These are phyloP conservation scores for Ulvella scutata DNA, from an alignment of 139 green algal genomes.

Conservation along the genomic window DNA sequence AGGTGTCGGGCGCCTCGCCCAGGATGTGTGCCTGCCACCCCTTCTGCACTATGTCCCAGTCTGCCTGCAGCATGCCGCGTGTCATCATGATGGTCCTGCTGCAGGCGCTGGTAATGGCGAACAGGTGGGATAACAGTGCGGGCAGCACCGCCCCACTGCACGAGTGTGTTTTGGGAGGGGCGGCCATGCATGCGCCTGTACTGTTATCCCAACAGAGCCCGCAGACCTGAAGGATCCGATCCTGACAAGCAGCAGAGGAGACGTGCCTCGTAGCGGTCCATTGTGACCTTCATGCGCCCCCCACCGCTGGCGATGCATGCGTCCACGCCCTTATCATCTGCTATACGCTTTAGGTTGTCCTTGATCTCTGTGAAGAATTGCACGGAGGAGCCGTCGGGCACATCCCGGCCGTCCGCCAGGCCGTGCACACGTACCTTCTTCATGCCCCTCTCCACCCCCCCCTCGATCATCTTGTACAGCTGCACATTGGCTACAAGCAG, in stretches of 20 bases:
- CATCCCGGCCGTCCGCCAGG: conserved; percentile 86
- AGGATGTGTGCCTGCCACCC: conserved; percentile 86
- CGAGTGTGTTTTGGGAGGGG: too few relatives aligned
- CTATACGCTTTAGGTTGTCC: conserved; percentile 36
- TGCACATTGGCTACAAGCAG: too few relatives aligned
- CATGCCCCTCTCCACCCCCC: conserved; percentile 56
- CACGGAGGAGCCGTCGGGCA: conserved; percentile 68
- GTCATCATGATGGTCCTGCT: too few relatives aligned
- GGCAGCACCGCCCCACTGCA: too few relatives aligned
- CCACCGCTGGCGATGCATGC: conserved; percentile 80
- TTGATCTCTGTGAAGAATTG: conserved; percentile 59
- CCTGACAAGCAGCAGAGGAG: background rate
- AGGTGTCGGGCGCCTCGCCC: conserved; percentile 66
- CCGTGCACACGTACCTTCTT: conserved; percentile 82
- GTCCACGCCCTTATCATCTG: conserved; percentile 32
- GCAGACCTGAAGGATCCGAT: too few relatives aligned
- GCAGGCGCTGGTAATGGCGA: too few relatives aligned
- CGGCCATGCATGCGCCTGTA: too few relatives aligned
- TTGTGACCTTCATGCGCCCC: conserved; percentile 87
- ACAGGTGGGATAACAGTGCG: too few relatives aligned
- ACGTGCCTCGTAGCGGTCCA: conserved; percentile 89
- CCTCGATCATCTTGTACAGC: conserved; percentile 25
- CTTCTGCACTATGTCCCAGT: conserved; percentile 90
- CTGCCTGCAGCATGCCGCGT: conserved; percentile 31
- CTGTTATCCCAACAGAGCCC: too few relatives aligned